Base-by-base conservation (phyloP, 441 rosid genomes). In the Omphalea diandra region DNA sequence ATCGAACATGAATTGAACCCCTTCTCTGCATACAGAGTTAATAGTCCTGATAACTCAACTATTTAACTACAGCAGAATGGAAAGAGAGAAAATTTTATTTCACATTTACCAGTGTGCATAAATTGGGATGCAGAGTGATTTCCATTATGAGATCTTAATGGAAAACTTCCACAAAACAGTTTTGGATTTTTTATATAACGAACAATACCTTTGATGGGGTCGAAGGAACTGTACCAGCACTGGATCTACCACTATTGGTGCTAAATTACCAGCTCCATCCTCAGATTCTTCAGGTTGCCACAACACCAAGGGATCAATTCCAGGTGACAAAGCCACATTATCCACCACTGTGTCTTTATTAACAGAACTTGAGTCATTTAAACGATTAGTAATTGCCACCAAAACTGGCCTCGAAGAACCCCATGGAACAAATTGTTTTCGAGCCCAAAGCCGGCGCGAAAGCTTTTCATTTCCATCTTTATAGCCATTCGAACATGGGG, bases 1-100 rank as follows among this genome's bases (percentile, higher is more conserved):
- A 63, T 93, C 97, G 80, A 95, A 95, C 97, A 95, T 90, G 82
- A 95, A 95, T 79, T 89, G 99, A 76, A 95, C 98, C 66, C 99
- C 99, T 79, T 95, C 99, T 79, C 99, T 95, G 93, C 86, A 88
- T 49, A 60, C 54, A 75, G 62, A 22, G 40, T 24, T 63, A 50
- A 76, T 41, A 26, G 56, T 56, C 49, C 66, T 59, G 29, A 43
- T 24, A 73, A 50, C 63, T 68, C 20, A 56, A 58, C 20, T 0
- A 47, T 47, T 57, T 40, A 46, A 75, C 22, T 31, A 41, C n/a
- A 62, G 32, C 43, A 29, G 26, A 35, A n/a, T 29, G 20, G 52
- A 38, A 14, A 38, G 3, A 38, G 18, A 36, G 31, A 3, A 60
- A 35, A 2, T 35, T 52, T 31, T 14, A 33, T 32, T 65, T 33